phyloP scores from a whole-genome alignment of 805 yeast species.

The Lachancea sp. region DNA sequence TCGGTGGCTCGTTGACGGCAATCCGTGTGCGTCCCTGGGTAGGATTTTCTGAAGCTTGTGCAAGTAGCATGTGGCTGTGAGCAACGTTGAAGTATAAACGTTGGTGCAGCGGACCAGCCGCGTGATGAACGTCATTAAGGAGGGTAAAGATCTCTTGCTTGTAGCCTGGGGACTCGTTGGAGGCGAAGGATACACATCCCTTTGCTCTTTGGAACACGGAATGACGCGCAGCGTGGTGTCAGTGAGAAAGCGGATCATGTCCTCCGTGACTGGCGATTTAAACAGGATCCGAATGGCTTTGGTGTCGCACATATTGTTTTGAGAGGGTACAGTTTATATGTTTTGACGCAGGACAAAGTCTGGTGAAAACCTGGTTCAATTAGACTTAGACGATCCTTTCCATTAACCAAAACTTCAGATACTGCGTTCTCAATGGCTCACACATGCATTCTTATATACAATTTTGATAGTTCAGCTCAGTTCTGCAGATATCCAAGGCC shows the following conservation, averaged over 20 bases:
- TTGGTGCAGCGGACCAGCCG: slow-evolving; percentile 67
- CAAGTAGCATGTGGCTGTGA: slow-evolving; percentile 65
- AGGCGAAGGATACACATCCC: slow-evolving; percentile 34
- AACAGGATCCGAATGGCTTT: slow-evolving; percentile 56
- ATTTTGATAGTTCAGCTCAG: background rate
- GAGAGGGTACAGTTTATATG: background rate
- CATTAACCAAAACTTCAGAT: no score
- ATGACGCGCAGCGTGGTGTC: slow-evolving; percentile 59
- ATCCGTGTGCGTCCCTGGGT: slow-evolving; percentile 67
- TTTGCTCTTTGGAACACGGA: slow-evolving; percentile 42
- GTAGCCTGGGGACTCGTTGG: slow-evolving; percentile 13
- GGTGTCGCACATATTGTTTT: slow-evolving; percentile 36
- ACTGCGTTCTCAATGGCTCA: background rate
- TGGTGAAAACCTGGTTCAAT: no score
- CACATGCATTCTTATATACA: slow-evolving; percentile 6
- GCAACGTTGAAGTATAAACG: slow-evolving; percentile 73
- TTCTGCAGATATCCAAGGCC: background rate
- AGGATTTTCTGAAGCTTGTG: slow-evolving; percentile 53
- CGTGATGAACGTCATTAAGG: slow-evolving; percentile 68
- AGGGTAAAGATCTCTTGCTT: slow-evolving; percentile 38
- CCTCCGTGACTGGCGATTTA: slow-evolving; percentile 64
- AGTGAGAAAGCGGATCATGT: slow-evolving; percentile 65
- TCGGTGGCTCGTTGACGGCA: slow-evolving; percentile 75
- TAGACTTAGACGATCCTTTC: background rate
- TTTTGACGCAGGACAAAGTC: background rate